Evolutionary conservation across 139 green algal species (phyloP).

Genomic region (Chlorella ohadii): DNA sequence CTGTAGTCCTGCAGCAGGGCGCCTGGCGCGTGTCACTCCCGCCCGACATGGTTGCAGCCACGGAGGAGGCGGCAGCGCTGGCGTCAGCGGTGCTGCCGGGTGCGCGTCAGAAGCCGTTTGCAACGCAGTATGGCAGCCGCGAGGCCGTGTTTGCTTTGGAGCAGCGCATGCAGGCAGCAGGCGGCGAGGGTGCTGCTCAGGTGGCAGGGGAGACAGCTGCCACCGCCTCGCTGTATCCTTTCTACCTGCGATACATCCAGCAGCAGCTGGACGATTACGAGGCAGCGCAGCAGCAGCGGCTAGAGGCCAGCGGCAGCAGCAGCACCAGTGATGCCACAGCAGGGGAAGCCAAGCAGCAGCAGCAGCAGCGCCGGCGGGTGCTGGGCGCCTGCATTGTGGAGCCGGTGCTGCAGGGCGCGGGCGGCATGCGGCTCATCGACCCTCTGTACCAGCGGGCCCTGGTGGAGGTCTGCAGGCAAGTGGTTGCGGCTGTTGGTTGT

Average conservation of each 20-base stretch:
- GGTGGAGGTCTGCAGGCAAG: conserved; percentile 62
- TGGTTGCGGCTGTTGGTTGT: too few relatives aligned
- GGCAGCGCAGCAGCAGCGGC: neutral
- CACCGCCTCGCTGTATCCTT: neutral
- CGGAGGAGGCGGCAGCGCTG: neutral
- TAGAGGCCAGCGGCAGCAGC: neutral
- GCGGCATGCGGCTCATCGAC: conserved; percentile 95
- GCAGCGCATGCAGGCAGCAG: neutral
- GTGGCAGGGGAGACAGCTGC: conserved; percentile 21
- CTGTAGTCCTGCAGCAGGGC: conserved; percentile 59
- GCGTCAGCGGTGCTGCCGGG: neutral
- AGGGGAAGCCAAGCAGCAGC: neutral
- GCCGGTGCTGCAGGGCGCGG: conserved; percentile 90
- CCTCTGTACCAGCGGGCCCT: conserved; percentile 89
- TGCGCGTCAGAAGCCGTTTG: neutral
- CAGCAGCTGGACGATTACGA: conserved; percentile 35
- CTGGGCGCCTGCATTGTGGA: conserved; percentile 81
- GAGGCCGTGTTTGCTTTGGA: conserved; percentile 27
- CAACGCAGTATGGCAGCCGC: neutral
- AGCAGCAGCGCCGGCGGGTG: conserved; percentile 13
- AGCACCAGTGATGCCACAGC: conserved; percentile 17
- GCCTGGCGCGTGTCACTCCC: conserved; percentile 47
- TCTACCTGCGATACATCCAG: conserved; percentile 20
- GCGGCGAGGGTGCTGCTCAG: too few relatives aligned
- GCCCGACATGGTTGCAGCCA: neutral